phyloP scores from a whole-genome alignment of 768 basidiomycete genomes.

The Piloderma croceum region DNA sequence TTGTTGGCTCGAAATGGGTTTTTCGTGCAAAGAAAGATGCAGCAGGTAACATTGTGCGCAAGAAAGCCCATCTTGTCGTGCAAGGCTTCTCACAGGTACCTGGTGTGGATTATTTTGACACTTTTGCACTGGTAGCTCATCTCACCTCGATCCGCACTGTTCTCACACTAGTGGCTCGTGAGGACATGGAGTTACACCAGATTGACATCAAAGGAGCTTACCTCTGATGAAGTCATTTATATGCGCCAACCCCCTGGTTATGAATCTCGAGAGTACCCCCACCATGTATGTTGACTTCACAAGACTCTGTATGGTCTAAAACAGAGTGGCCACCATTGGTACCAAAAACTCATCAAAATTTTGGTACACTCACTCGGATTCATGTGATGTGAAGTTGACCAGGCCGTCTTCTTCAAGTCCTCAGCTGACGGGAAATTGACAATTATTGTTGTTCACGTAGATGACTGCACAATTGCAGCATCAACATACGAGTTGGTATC shows the following conservation, averaged over 20 bases:
- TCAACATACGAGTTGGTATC: constrained; percentile 5
- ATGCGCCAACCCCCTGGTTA: constrained; percentile 37
- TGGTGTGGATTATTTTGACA: constrained; percentile 31
- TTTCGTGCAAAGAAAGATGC: constrained; percentile 32
- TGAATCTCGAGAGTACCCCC: neutral
- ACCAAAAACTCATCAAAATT: constrained; percentile 12
- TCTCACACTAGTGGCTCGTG: constrained; percentile 31
- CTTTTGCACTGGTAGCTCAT: constrained; percentile 25
- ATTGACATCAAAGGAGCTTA: constrained; percentile 41
- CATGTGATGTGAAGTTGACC: constrained; percentile 16
- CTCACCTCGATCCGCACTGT: constrained; percentile 24
- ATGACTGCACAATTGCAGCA: constrained; percentile 27
- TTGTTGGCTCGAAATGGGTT: constrained; percentile 28
- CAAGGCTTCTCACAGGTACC: constrained; percentile 33
- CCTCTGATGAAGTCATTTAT: constrained; percentile 34
- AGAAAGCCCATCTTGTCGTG: constrained; percentile 28
- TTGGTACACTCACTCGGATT: constrained; percentile 6
- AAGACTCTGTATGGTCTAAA: constrained; percentile 28
- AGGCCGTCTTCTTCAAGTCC: constrained; percentile 9
- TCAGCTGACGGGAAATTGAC: constrained; percentile 2
- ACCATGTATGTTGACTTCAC: constrained; percentile 16
- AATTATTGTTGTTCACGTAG: constrained; percentile 25
- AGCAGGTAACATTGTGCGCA: constrained; percentile 22
- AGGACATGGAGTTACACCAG: constrained; percentile 31
- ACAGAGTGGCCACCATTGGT: constrained; percentile 24